phyloP scores from a whole-genome alignment of 164 flowering plant genomes.

The Annona cherimola region DNA sequence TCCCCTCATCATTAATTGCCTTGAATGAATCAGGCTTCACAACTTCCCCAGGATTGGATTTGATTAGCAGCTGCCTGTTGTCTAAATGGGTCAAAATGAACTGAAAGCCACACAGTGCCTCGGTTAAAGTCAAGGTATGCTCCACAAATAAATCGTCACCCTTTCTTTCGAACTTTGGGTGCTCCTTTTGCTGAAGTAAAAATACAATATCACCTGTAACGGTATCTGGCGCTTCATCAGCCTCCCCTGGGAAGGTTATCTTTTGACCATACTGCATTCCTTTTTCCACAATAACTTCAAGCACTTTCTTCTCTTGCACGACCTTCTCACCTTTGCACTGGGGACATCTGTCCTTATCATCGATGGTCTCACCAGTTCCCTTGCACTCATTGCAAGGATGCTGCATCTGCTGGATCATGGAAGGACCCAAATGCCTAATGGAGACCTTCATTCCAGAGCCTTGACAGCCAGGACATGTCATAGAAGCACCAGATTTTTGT shows the following conservation, averaged over 20 bases:
- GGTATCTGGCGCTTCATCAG: constrained; percentile 90
- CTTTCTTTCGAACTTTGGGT: constrained; percentile 79
- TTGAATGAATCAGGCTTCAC: constrained; percentile 86
- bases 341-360: constrained; percentile 78
- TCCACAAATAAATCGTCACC: constrained; percentile 77
- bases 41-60: constrained; percentile 80
- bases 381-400: constrained; percentile 82
- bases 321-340: constrained; percentile 87
- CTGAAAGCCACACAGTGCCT: constrained; percentile 82
- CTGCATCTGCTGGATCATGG: constrained; percentile 92
- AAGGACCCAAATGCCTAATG: constrained; percentile 75
- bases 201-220: constrained; percentile 85
- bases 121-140: constrained; percentile 67
- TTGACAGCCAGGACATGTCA: constrained; percentile 66
- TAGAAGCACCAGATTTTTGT: constrained; percentile 61
- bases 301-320: constrained; percentile 74
- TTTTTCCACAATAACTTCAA: constrained; percentile 80
- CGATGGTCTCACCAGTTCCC: constrained; percentile 80
- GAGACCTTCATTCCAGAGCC: constrained; percentile 85
- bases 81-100: constrained; percentile 68
- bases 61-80: constrained; percentile 73
- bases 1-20: constrained; percentile 89
- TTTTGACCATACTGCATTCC: constrained; percentile 90
- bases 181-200: constrained; percentile 81
- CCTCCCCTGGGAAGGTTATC: constrained; percentile 84